Evolutionary conservation across 371 early-diverging fungal species (phyloP), one percentile per base, ranked within the genome.

Genomic region (Dichotomocladium elegans): DNA sequence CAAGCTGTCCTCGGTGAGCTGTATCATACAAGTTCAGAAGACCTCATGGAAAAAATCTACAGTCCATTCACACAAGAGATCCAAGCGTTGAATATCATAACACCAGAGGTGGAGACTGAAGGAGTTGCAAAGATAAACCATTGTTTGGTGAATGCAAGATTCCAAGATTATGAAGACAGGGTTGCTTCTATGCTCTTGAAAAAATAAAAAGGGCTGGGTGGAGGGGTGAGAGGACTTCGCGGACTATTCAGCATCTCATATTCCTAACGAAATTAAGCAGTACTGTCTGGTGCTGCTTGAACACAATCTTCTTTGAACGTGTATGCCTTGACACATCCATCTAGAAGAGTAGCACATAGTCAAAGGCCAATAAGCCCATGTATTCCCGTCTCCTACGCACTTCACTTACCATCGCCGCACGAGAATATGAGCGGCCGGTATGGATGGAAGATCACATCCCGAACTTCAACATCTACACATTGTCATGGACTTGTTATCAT

Each of bases 391-490:
- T 5, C 34, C 2, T 29, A 34, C 37, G 2, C 19, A 37, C 5
- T 17, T 27, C 11, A 30, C 34, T 27, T 78, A 84, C 87, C 95
- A 64, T 95, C 95, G 34, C 82, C 86, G 71, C 89, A 84, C 8
- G 93, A 88, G 53, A 93, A 87, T 44, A 95, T 41, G 4, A 91
- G 60, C 9, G 87, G 85, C 47, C 80, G 73, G 15, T 83, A 81
- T 25, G 93, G 94, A 58, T 94, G 95, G 64, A 93, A 91, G 47
- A 92, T 70, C 19, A 92, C 86, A 71, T 95, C 95, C 22, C 95
- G 84, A 10, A 95, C 85, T 63, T 95, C 95, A 26, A 92, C 79
- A 21, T 88, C 90, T 79, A 64, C 11, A 90, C 81, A 47, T 21
- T 92, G 29, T 6, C 33, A n/a, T n/a, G 91, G 90, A 44, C 91